These are phyloP conservation scores for Lolium multiflorum DNA, from an alignment of 176 grass and related monocot genomes.

Conservation along the genomic window DNA sequence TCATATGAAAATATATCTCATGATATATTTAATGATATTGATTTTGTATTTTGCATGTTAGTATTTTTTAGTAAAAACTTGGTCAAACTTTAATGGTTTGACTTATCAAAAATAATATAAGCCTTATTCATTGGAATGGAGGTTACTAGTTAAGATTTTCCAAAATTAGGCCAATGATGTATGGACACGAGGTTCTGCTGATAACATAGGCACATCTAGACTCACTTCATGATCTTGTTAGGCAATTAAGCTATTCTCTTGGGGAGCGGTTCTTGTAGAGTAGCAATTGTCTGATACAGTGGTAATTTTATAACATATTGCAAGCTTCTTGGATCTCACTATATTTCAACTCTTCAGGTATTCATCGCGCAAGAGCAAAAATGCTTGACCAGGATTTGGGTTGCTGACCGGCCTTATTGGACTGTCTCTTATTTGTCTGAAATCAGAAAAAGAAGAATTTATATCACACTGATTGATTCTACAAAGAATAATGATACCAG, in stretches of 20 bases:
- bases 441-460: conserved; percentile 21
- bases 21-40: too few relatives aligned
- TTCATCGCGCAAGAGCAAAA: conserved; percentile 95
- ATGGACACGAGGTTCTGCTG: conserved; percentile 20
- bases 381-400: conserved; percentile 81
- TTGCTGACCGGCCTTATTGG: conserved; percentile 68
- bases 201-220: conserved; percentile 28
- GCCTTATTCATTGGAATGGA: too few relatives aligned
- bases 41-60: too few relatives aligned
- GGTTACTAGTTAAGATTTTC: neutral
- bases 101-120: too few relatives aligned
- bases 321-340: conserved; percentile 37
- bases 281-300: conserved; percentile 8
- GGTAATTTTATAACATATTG: conserved; percentile 3
- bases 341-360: conserved; percentile 57
- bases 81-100: too few relatives aligned
- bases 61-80: too few relatives aligned
- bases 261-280: conserved; percentile 3
- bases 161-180: conserved; percentile 9
- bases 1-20: too few relatives aligned
- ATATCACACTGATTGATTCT: conserved; percentile 53
- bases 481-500: conserved; percentile 72
- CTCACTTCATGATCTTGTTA: conserved; percentile 15
- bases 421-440: conserved; percentile 69
- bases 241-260: conserved; percentile 17